phyloP scores from a whole-genome alignment of 331 rosid species.

The Phaseolus coccineus region DNA sequence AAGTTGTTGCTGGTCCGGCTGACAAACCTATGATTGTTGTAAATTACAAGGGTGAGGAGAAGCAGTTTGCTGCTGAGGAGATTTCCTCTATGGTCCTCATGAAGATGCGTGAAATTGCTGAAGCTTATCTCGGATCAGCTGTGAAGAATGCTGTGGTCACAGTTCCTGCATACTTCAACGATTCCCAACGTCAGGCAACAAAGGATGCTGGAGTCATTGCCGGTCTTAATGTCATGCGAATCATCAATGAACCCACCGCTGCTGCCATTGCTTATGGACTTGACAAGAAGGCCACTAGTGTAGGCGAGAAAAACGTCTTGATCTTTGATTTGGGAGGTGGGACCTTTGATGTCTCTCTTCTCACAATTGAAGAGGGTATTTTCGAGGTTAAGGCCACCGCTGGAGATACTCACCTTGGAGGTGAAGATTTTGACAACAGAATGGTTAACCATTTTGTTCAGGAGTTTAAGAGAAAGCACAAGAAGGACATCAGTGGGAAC shows the following conservation, averaged over 20 bases:
- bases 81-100: conserved; percentile 57
- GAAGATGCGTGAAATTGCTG: conserved; percentile 56
- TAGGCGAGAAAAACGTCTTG: conserved; percentile 53
- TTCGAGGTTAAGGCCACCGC: conserved; percentile 55
- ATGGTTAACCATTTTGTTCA: conserved; percentile 52
- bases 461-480: conserved; percentile 50
- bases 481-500: conserved; percentile 46
- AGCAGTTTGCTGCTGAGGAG: conserved; percentile 50
- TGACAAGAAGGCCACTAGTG: conserved; percentile 46
- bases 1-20: conserved; percentile 45
- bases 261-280: conserved; percentile 65
- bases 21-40: conserved; percentile 57
- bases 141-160: conserved; percentile 59
- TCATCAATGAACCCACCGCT: conserved; percentile 61
- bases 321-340: conserved; percentile 63
- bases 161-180: conserved; percentile 58
- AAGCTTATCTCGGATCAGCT: conserved; percentile 46
- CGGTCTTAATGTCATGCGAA: conserved; percentile 52
- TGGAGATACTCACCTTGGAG: conserved; percentile 55
- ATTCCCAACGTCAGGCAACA: conserved; percentile 63
- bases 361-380: conserved; percentile 50
- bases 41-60: conserved; percentile 45
- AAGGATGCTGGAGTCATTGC: conserved; percentile 57
- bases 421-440: conserved; percentile 53
- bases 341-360: conserved; percentile 59